phyloP scores from a whole-genome alignment of 495 filamentous ascomycete genomes.

The Pseudevernia furfuracea region DNA sequence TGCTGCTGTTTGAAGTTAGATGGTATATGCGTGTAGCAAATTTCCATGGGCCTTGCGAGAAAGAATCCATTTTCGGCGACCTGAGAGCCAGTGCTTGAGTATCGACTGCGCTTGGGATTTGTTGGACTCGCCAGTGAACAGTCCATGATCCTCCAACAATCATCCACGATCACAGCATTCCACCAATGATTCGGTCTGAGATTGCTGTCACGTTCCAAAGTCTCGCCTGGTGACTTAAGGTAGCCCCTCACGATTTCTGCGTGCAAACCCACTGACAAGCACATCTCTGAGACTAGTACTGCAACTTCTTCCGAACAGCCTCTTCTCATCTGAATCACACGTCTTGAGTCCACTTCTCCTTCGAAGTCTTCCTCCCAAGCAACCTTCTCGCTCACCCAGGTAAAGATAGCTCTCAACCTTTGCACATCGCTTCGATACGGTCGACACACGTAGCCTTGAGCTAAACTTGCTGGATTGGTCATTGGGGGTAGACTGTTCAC shows the following conservation, averaged over 20 bases:
- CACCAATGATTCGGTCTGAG: conserved; percentile 93
- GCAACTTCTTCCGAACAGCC: conserved; percentile 90
- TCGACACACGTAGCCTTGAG: conserved; percentile 86
- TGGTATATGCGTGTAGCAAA: conserved; percentile 93
- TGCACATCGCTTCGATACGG: conserved; percentile 95
- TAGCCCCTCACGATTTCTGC: conserved; percentile 79
- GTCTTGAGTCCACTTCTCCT: conserved; percentile 64
- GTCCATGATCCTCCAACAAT: conserved; percentile 95
- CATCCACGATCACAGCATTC: conserved; percentile 91
- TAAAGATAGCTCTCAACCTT: conserved; percentile 86
- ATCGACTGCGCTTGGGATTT: conserved; percentile 67
- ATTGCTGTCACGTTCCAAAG: conserved; percentile 62
- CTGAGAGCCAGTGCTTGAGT: conserved; percentile 61
- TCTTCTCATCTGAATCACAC: conserved; percentile 74
- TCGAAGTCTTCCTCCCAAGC: conserved; percentile 95
- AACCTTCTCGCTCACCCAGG: conserved; percentile 91
- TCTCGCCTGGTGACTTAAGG: conserved; percentile 82
- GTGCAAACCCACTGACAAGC: conserved; percentile 76
- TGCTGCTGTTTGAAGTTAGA: conserved; percentile 81
- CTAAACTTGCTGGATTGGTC: conserved; percentile 74
- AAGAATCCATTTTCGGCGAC: conserved; percentile 87
- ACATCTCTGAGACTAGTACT: conserved; percentile 86
- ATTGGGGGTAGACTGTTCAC: conserved; percentile 82
- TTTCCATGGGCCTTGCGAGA: conserved; percentile 72
- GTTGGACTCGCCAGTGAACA: conserved; percentile 86